Evolutionary conservation across 257 asterid genomes (phyloP).

Genomic region (Capsicum rhomboideum): DNA sequence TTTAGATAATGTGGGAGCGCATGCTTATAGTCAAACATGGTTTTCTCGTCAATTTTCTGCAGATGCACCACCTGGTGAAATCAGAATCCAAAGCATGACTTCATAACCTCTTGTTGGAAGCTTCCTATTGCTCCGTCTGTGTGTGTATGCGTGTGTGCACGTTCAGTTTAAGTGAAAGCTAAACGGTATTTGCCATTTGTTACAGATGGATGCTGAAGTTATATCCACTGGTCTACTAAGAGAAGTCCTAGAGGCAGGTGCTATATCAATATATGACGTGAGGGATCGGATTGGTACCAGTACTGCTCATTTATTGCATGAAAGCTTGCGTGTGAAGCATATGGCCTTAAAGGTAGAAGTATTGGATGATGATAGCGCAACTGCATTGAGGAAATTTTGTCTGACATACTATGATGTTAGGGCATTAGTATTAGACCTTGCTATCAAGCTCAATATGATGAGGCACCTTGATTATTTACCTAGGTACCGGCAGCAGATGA

Average conservation of each 20-base stretch:
- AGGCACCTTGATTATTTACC: slow-evolving; percentile 77
- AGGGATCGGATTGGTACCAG: slow-evolving; percentile 52
- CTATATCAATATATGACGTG: slow-evolving; percentile 46
- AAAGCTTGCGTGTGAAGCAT: slow-evolving; percentile 64
- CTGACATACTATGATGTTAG: slow-evolving; percentile 80
- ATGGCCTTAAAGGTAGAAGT: slow-evolving; percentile 53
- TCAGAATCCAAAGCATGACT: not conserved
- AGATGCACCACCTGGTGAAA: not conserved
- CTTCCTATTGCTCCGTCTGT: not conserved
- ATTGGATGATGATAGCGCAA: slow-evolving; percentile 59
- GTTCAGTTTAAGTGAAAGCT: not conserved
- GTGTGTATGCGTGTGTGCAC: not conserved
- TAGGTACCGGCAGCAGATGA: slow-evolving; percentile 67
- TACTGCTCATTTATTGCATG: slow-evolving; percentile 81
- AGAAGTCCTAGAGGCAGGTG: slow-evolving; percentile 62
- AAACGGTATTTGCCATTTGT: not conserved
- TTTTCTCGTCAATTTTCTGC: not conserved
- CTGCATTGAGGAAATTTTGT: slow-evolving; percentile 72
- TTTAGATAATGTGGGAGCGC: not conserved
- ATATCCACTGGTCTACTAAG: slow-evolving; percentile 75
- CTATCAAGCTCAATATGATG: slow-evolving; percentile 78
- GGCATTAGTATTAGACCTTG: slow-evolving; percentile 77
- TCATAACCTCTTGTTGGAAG: not conserved
- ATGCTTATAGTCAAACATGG: not conserved
- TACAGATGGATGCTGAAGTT: slow-evolving; percentile 94